These are phyloP conservation scores for Amylocystis lapponica DNA, from an alignment of 768 basidiomycete species.

Conservation along the genomic window DNA sequence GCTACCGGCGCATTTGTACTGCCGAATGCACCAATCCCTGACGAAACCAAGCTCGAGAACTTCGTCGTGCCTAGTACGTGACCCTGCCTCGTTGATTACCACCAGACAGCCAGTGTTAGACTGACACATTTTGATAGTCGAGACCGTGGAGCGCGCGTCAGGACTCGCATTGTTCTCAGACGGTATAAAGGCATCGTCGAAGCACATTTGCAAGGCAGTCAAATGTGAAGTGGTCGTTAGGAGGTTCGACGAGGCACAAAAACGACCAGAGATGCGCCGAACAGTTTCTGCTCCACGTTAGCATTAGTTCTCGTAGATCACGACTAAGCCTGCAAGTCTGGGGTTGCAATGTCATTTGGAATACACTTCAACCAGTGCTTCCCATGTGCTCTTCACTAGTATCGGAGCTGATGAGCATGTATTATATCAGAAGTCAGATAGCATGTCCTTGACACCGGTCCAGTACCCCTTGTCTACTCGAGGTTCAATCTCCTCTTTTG, in stretches of 20 bases:
- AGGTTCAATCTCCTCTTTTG: conserved; percentile 80
- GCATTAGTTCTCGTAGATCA: no score
- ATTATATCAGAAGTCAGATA: conserved; percentile 58
- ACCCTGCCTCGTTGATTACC: no score
- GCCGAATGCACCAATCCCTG: conserved; percentile 89
- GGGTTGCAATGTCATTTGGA: no score
- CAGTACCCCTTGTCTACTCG: conserved; percentile 70
- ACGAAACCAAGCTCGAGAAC: conserved; percentile 69
- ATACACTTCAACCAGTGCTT: no score
- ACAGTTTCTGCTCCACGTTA: conserved; percentile 41
- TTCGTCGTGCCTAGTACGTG: conserved; percentile 78
- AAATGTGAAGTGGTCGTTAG: conserved; percentile 87
- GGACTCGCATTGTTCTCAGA: conserved; percentile 87
- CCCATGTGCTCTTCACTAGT: no score
- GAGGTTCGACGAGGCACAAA: conserved; percentile 87
- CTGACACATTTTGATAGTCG: no score
- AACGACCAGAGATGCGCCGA: conserved; percentile 48
- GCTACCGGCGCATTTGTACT: conserved; percentile 92
- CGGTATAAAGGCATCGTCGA: conserved; percentile 63
- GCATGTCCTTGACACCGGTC: conserved; percentile 70
- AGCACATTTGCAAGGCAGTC: conserved; percentile 83
- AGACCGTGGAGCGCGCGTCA: conserved; percentile 85
- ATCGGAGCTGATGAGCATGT: no score
- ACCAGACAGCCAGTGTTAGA: no score
- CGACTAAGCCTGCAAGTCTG: no score